These are phyloP conservation scores for Prunus kanzakura DNA, from an alignment of 306 rosid genomes.

Conservation along the genomic window DNA sequence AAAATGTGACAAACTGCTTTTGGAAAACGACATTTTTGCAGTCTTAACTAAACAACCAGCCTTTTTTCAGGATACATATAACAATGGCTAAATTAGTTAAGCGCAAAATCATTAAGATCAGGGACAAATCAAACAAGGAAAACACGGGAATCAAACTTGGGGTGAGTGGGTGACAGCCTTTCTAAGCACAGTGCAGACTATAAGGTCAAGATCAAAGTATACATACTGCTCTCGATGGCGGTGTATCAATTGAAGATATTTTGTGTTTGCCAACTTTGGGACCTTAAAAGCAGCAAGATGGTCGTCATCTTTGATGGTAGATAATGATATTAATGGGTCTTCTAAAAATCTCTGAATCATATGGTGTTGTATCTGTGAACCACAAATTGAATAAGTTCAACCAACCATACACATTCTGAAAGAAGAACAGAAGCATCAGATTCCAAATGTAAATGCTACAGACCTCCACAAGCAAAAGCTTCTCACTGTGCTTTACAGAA, in stretches of 20 bases:
- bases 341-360: conserved; percentile 73
- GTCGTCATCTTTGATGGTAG: conserved; percentile 85
- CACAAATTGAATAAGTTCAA: conserved; percentile 18
- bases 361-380: conserved; percentile 70
- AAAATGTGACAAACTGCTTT: not conserved
- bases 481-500: conserved; percentile 79
- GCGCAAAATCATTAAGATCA: not conserved
- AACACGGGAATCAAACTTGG: not conserved
- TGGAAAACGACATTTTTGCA: not conserved
- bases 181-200: not conserved
- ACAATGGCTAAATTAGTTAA: not conserved
- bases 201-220: conserved; percentile 1
- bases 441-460: conserved; percentile 18
- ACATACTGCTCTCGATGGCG: conserved; percentile 83
- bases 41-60: not conserved
- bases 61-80: not conserved
- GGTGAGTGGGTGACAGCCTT: not conserved
- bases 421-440: not conserved
- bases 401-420: not conserved
- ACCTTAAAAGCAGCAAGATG: conserved; percentile 79
- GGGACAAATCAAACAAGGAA: not conserved
- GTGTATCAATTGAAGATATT: conserved; percentile 84
- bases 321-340: conserved; percentile 74
- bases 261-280: conserved; percentile 62
- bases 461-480: conserved; percentile 85